Conservation (phyloP, 768 basidiomycete genomes). For the Pulveroboletus ravenelii region DNA sequence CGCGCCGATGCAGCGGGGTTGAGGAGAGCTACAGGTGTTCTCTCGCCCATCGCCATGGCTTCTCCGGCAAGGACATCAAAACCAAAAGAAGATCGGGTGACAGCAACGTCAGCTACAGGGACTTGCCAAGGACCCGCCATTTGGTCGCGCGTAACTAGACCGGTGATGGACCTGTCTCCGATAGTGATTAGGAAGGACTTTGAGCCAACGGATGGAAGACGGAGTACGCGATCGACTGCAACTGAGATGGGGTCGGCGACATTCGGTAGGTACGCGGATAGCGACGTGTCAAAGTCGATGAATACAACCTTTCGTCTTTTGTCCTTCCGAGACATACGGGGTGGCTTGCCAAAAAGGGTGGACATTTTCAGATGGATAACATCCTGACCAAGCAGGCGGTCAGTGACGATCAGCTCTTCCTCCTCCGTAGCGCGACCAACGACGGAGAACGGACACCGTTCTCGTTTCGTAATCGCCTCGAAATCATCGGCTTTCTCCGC, state of each 20-base stretch:
- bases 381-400: conserved; percentile 70
- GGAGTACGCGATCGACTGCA: conserved; percentile 80
- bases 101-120: conserved; percentile 94
- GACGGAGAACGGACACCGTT: conserved; percentile 89
- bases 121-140: conserved; percentile 99
- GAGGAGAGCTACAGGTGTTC: conserved; percentile 88
- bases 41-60: conserved; percentile 98
- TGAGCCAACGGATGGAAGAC: conserved; percentile 87
- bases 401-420: conserved; percentile 84
- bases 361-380: conserved; percentile 91
- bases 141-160: conserved; percentile 92
- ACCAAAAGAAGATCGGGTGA: conserved; percentile 91
- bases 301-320: conserved; percentile 38
- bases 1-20: conserved; percentile 86
- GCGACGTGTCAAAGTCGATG: conserved; percentile 64
- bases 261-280: conserved; percentile 60
- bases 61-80: conserved; percentile 83
- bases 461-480: conserved; percentile 73
- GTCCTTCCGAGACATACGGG: conserved; percentile 81
- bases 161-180: conserved; percentile 91
- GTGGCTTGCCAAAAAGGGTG: conserved; percentile 93
- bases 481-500: conserved; percentile 60
- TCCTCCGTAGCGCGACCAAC: conserved; percentile 84
- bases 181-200: conserved; percentile 99
- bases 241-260: conserved; percentile 45